Percentiles rank a stretch among this genome's conserved stretches.
Evolutionary conservation across 306 rosid genomes (phyloP).

Genomic region (Mimosa bimucronata): DNA sequence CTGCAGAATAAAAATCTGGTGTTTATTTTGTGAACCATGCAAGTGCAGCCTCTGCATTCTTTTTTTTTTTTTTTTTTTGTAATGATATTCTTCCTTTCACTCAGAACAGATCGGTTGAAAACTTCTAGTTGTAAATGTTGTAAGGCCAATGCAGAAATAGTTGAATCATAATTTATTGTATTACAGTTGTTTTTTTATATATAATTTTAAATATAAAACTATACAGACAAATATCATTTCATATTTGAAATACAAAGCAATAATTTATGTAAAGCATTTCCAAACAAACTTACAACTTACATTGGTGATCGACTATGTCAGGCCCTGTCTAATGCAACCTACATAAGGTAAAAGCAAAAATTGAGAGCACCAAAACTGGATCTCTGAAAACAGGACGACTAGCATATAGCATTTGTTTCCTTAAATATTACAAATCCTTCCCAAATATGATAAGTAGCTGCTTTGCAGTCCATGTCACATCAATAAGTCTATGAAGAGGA

Average conservation of each 20-base stretch:
- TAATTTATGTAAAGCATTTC: neutral
- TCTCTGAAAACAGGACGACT: neutral
- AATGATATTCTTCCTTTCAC: neutral
- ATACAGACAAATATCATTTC: neutral
- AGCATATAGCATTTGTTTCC: neutral
- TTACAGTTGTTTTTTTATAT: neutral
- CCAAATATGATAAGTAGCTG: neutral
- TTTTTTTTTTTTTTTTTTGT: too few relatives aligned
- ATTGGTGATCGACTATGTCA: neutral
- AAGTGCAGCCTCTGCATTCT: neutral
- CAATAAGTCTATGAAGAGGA: constrained; percentile 28
- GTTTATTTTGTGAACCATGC: neutral
- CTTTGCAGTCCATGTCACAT: neutral
- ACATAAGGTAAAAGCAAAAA: neutral
- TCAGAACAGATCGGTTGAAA: neutral
- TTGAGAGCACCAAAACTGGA: neutral
- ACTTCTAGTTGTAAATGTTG: neutral
- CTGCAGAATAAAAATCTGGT: too few relatives aligned
- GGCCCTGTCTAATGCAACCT: neutral
- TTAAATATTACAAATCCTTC: neutral
- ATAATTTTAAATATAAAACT: too few relatives aligned
- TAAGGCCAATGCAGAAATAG: neutral
- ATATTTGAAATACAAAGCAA: neutral
- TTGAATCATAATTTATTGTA: neutral
- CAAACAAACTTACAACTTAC: neutral